Percentiles rank a stretch among this genome's conserved stretches.
Conservation (phyloP, 2,329 filamentous ascomycete species). For the Cercospora sp. region DNA sequence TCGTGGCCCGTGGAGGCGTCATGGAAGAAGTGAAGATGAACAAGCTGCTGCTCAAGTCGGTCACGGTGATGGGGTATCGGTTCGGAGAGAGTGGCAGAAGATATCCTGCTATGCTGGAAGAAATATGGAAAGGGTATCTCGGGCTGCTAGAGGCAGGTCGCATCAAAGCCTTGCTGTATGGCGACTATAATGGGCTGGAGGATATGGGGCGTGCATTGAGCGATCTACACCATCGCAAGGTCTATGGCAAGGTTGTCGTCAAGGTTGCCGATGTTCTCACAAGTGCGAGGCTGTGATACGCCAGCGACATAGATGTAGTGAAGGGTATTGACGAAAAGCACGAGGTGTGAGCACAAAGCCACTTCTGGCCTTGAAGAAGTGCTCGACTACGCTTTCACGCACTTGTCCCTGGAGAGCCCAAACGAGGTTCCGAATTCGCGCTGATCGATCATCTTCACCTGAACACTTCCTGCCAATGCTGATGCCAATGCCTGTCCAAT, state of each 20-base stretch:
- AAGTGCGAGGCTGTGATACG: constrained; percentile 25
- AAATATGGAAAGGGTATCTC: constrained; percentile 55
- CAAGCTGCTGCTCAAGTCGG: constrained; percentile 54
- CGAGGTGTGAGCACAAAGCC: background rate
- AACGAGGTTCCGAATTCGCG: background rate
- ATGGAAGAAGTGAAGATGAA: constrained; percentile 60
- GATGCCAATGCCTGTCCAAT: background rate
- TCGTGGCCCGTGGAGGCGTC: constrained; percentile 55
- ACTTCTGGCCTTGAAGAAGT: background rate
- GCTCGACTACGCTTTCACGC: background rate
- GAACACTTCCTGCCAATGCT: background rate
- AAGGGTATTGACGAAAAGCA: background rate
- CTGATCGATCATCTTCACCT: background rate
- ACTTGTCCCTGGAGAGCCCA: background rate
- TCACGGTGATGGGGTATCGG: constrained; percentile 56
- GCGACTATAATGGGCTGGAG: constrained; percentile 52
- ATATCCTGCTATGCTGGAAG: constrained; percentile 49
- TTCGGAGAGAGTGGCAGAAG: constrained; percentile 58
- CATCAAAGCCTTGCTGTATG: constrained; percentile 55
- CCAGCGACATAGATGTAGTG: background rate
- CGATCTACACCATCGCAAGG: constrained; percentile 52
- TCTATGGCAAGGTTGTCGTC: constrained; percentile 60
- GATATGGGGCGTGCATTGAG: constrained; percentile 53
- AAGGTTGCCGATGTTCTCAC: constrained; percentile 38
- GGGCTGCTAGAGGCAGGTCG: constrained; percentile 49